Base-by-base conservation (phyloP, 176 grass and related monocot genomes). In the Oryza brachyantha region DNA sequence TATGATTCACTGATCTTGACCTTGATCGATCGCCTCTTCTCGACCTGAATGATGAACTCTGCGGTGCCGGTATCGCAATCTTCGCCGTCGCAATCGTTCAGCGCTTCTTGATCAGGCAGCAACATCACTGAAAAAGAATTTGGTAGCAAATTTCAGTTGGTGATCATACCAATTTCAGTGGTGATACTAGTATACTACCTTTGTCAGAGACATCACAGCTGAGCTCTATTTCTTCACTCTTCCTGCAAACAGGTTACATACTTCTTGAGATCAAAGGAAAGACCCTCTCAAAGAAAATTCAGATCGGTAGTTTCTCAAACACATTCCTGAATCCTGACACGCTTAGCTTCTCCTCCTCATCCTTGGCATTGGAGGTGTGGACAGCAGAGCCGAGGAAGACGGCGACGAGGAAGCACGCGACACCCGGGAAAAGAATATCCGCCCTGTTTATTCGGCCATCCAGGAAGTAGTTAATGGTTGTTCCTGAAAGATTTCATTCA, bases 21-120 rank as follows among this genome's bases (percentile, higher is more conserved):
- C 89, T 91, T 88, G 48, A 90, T 90, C 7, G 87, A 90, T 64
- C 87, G 83, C 64, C 50, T 76, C 8, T 72, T 69, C 72, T 93
- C 87, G 0, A 93, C 24, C 25, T 90, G 61, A 32, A 88, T 37
- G 40, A 93, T 85, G 37, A 64, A 93, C 55, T 90, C 84, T 43
- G 68, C 81, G 1, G 87, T 88, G 42, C 91, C 91, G 21, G 60
- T 38, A 2, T 22, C 21, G 64, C 1, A 9, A 66, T 66, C 17
- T 3, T 22, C 64, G 5, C 22, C 38, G 8, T 45, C 10, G 1
- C 28, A 27, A 0, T 35, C 9, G 11, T 37, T 16, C 7, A 4
- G 1, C 61, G 39, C 45, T 80, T 90, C 71, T 61, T 85, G 22
- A 57, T 22, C 42, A 52, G 76, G n/a, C 13, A 66, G 42, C 8